A percentile compares a stretch with the other conserved stretches of the same genome.
Conservation (phyloP, 192 early-diverging fungal species). For the Haplosporangium gracile region DNA sequence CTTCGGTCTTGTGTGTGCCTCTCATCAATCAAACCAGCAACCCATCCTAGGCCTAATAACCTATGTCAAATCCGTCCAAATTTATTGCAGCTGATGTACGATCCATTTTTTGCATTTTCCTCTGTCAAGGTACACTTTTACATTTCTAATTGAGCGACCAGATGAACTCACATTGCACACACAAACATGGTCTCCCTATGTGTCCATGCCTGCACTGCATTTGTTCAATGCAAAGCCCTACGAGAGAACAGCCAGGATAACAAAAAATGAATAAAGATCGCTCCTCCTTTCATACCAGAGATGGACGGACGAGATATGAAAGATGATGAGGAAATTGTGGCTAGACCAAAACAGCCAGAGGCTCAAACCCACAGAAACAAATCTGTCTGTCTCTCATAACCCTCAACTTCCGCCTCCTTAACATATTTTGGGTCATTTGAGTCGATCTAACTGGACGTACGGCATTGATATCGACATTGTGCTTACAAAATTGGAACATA, state of each 20-base stretch:
- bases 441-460: not conserved
- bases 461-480: not conserved
- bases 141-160: not conserved
- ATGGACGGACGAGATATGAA: no score
- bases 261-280: not conserved
- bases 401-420: not conserved
- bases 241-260: not conserved
- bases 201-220: not conserved
- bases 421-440: not conserved
- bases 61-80: not conserved
- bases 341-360: not conserved
- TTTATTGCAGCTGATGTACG: not conserved
- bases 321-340: no score
- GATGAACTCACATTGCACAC: not conserved
- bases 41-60: not conserved
- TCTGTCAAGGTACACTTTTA: not conserved
- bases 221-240: not conserved
- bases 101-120: not conserved
- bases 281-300: no score
- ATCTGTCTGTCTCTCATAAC: not conserved
- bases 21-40: not conserved
- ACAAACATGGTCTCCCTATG: not conserved
- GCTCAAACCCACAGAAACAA: not conserved
- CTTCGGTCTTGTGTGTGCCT: not conserved
- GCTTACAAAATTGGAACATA: not conserved